Evolutionary conservation across 495 filamentous ascomycete species (phyloP).

Genomic region (Viridothelium virens): DNA sequence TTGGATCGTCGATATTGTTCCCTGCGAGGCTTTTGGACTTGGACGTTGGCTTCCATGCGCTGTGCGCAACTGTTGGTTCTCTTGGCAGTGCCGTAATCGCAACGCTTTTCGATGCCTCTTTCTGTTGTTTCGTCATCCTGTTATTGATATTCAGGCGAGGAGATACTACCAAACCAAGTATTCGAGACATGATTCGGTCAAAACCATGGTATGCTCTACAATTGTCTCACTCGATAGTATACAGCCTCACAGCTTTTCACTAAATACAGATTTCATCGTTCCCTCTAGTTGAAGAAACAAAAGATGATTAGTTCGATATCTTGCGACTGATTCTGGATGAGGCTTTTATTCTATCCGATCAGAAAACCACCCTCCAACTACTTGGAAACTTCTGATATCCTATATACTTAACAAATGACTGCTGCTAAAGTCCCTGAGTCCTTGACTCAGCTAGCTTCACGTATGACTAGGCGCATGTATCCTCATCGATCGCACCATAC

Average conservation of each 20-base stretch:
- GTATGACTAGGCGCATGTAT: slow-evolving; percentile 37
- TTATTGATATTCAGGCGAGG: neutral
- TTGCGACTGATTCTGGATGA: neutral
- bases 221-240: neutral
- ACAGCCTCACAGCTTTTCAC: neutral
- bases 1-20: neutral
- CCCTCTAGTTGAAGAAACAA: neutral
- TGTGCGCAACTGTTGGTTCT: too few relatives aligned
- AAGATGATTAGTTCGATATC: neutral
- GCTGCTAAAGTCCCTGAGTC: slow-evolving; percentile 33
- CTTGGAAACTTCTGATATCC: slow-evolving; percentile 25
- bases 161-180: neutral
- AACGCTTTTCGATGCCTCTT: neutral
- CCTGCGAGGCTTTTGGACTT: too few relatives aligned
- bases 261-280: neutral
- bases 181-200: neutral
- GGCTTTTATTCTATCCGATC: neutral
- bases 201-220: neutral
- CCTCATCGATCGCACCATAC: slow-evolving; percentile 27
- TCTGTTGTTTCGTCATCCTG: neutral
- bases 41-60: too few relatives aligned
- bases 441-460: slow-evolving; percentile 31
- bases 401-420: slow-evolving; percentile 38
- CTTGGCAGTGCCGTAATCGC: too few relatives aligned
- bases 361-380: neutral